Conservation (phyloP, 345 rosid genomes). For the Eucalyptus sp. region DNA sequence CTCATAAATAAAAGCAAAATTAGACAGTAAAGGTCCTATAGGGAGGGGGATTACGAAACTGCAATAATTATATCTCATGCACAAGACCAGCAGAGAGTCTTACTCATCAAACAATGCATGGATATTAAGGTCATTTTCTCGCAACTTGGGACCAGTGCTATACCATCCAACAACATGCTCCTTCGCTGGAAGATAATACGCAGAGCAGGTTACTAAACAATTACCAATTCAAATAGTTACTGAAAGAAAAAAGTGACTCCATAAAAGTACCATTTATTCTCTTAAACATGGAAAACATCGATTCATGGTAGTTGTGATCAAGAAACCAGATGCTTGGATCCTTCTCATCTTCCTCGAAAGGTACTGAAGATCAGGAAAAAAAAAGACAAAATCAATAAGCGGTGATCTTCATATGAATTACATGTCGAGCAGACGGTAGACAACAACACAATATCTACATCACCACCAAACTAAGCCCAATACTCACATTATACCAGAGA, state of each 20-base stretch:
- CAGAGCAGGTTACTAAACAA: not conserved
- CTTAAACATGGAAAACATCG: constrained; percentile 96
- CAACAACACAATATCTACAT: not conserved
- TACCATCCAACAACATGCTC: constrained; percentile 99
- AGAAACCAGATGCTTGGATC: constrained; percentile 91
- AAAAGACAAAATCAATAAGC: not conserved
- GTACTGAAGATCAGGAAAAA: constrained; percentile 36
- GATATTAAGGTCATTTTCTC: constrained; percentile 83
- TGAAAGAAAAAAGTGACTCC: not conserved
- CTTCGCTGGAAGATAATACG: constrained; percentile 42
- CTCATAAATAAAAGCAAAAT: not conserved
- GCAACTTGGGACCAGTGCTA: constrained; percentile 85
- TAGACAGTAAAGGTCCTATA: not conserved
- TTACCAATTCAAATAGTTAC: not conserved
- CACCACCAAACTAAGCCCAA: not conserved
- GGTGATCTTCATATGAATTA: not conserved
- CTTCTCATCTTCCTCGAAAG: constrained; percentile 95
- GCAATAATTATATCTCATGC: not conserved
- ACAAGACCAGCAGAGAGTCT: constrained; percentile 1
- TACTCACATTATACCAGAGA: not conserved
- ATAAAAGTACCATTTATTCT: constrained; percentile 65
- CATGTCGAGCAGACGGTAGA: not conserved
- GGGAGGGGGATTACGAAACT: not conserved
- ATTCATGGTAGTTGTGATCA: constrained; percentile 94
- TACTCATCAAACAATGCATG: constrained; percentile 66